Percentiles rank a stretch among this genome's conserved stretches.
Conservation (phyloP, 2,329 filamentous ascomycete genomes). For the Aspergillus sp. region DNA sequence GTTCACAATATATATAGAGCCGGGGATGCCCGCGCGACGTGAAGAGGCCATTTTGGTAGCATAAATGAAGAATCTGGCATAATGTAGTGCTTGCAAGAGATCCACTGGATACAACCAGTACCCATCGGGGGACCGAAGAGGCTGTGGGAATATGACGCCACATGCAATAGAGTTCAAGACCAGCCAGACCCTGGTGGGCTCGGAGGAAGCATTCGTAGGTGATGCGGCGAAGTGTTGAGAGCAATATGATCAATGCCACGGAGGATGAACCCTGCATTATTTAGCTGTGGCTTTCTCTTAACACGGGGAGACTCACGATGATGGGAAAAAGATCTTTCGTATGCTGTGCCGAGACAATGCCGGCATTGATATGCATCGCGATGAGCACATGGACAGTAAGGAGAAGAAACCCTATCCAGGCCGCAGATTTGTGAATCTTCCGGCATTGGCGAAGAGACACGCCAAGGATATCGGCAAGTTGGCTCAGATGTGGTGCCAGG, state of each 20-base stretch:
- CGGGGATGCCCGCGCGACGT: background rate
- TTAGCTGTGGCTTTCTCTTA: background rate
- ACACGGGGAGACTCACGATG: background rate
- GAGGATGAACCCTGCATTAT: background rate
- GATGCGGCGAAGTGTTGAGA: background rate
- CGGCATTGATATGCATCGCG: background rate
- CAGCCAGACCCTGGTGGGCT: background rate
- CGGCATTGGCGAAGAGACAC: background rate
- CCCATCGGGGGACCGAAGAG: background rate
- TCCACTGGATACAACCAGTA: background rate
- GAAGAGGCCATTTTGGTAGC: slow-evolving; percentile 1
- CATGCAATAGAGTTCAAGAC: background rate
- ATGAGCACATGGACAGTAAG: background rate
- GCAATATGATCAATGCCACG: background rate
- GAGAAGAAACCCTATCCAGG: background rate
- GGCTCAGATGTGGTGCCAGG: background rate
- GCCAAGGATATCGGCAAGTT: background rate
- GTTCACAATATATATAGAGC: background rate
- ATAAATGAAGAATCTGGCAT: background rate
- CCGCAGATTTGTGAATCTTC: background rate
- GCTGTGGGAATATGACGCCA: background rate
- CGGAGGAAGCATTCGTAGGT: background rate
- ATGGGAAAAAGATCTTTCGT: background rate
- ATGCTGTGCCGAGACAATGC: background rate
- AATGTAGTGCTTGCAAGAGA: background rate